phyloP scores from a whole-genome alignment of 257 asterid species.

The Solanum peruvianum region DNA sequence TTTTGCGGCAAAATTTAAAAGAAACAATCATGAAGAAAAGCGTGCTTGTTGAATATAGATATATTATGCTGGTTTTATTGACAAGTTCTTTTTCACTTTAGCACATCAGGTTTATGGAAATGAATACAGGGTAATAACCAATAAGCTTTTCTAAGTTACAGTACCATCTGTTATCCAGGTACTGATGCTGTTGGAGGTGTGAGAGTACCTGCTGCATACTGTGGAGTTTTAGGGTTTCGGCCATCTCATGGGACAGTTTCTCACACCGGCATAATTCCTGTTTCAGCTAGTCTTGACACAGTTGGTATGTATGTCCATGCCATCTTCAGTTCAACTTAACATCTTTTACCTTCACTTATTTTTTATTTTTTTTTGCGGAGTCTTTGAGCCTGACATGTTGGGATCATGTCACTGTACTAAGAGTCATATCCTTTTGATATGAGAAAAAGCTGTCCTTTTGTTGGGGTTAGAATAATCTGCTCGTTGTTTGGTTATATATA shows the following conservation, averaged over 20 bases:
- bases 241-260: slow-evolving; percentile 78
- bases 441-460: background rate
- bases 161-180: slow-evolving; percentile 34
- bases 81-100: background rate
- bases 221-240: slow-evolving; percentile 87
- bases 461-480: background rate
- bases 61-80: background rate
- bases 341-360: background rate
- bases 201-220: slow-evolving; percentile 85
- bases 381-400: background rate
- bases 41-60: background rate
- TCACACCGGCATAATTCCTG: slow-evolving; percentile 63
- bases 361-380: background rate
- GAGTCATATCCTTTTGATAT: background rate
- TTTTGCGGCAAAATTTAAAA: background rate
- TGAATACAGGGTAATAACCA: background rate
- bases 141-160: background rate
- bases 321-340: background rate
- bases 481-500: background rate
- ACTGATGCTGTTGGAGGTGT: slow-evolving; percentile 93
- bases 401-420: background rate
- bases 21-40: background rate
- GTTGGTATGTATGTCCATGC: slow-evolving; percentile 46
- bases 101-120: background rate
- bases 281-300: slow-evolving; percentile 82